A percentile compares a stretch with the other conserved stretches of the same genome.
Conservation (phyloP, 1,284 basidiomycete species). For the Puccinia horiana region DNA sequence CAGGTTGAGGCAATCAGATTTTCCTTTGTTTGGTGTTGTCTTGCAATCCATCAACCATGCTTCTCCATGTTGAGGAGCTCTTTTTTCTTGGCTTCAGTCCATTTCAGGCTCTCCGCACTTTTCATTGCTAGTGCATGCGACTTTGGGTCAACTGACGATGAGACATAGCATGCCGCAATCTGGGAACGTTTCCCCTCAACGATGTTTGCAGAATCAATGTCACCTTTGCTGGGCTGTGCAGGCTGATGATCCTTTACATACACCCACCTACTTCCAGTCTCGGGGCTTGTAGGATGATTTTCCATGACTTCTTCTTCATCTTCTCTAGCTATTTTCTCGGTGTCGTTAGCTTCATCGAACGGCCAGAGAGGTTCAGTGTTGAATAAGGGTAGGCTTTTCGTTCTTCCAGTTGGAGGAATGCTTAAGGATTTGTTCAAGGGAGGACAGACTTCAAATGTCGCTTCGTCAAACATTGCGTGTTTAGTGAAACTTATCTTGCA, state of each 20-base stretch:
- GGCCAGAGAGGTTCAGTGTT: too few species aligned
- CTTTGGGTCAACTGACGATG: background rate
- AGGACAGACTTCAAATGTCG: too few species aligned
- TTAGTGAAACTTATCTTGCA: background rate
- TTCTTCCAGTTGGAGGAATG: too few species aligned
- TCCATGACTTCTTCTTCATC: background rate
- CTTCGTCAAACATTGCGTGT: background rate
- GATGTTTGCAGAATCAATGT: background rate
- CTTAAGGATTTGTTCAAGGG: too few species aligned
- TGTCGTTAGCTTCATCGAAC: too few species aligned
- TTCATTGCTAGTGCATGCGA: background rate
- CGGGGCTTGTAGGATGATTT: background rate
- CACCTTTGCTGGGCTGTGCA: background rate
- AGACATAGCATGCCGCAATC: background rate
- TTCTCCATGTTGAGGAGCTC: background rate
- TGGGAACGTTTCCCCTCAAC: background rate
- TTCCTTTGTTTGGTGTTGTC: background rate
- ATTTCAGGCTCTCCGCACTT: background rate
- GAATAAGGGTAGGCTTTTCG: too few species aligned
- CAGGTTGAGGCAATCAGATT: constrained; percentile 12
- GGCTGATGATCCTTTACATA: background rate
- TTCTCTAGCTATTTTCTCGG: too few species aligned
- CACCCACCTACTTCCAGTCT: background rate
- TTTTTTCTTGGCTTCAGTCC: background rate
- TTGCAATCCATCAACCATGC: background rate